A percentile compares a stretch with the other conserved stretches of the same genome.
Conservation (phyloP, 768 basidiomycete species). For the Lactarius trivialis region DNA sequence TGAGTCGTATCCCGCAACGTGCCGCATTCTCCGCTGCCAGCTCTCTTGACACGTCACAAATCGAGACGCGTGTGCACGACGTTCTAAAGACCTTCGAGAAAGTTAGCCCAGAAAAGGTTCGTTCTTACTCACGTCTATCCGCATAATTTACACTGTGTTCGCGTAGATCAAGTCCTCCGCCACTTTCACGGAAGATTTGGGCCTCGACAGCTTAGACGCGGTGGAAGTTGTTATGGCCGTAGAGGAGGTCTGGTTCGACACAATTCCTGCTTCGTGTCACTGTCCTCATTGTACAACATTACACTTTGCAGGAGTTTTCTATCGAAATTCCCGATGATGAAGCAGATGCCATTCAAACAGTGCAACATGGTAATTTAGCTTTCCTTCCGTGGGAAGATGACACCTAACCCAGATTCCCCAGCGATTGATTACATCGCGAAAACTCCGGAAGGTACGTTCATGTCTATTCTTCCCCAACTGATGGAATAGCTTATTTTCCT, state of each 20-base stretch:
- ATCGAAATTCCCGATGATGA: slow-evolving; percentile 98
- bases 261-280: not conserved
- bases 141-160: not conserved
- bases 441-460: slow-evolving; percentile 69
- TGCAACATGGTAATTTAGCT: slow-evolving; percentile 59
- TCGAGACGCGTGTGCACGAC: slow-evolving; percentile 71
- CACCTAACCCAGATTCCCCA: slow-evolving; percentile 29
- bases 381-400: slow-evolving; percentile 16
- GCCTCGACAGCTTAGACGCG: slow-evolving; percentile 91
- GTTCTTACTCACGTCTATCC: slow-evolving; percentile 9
- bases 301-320: slow-evolving; percentile 68
- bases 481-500: not conserved
- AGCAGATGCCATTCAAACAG: slow-evolving; percentile 89
- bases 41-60: slow-evolving; percentile 57
- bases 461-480: not conserved
- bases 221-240: slow-evolving; percentile 99
- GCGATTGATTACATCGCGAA: slow-evolving; percentile 94
- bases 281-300: slow-evolving; percentile 4
- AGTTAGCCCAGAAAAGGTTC: slow-evolving; percentile 68
- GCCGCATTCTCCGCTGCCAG: slow-evolving; percentile 61
- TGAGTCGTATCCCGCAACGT: slow-evolving; percentile 30
- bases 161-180: slow-evolving; percentile 57
- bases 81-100: slow-evolving; percentile 88
- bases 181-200: slow-evolving; percentile 75
- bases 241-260: slow-evolving; percentile 60